Conservation (phyloP, 2,329 filamentous ascomycete species). For the Chrysoporthe deuterocubensis region DNA sequence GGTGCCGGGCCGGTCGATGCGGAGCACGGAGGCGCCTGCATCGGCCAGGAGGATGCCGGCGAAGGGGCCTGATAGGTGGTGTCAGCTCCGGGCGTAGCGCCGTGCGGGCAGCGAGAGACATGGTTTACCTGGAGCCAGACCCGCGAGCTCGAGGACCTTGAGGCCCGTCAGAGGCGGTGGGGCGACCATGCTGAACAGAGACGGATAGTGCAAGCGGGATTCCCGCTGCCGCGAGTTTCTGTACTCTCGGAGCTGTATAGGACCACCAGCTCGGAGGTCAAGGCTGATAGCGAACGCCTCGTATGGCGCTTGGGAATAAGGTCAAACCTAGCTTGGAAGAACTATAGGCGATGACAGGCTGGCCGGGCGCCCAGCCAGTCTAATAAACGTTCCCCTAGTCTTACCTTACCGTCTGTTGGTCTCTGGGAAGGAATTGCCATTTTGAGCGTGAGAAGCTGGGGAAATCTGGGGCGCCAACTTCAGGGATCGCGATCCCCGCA, state of each 20-base stretch:
- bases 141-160: slow-evolving; percentile 64
- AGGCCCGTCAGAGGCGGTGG: slow-evolving; percentile 53
- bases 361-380: neutral
- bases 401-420: neutral
- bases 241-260: neutral
- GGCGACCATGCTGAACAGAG: slow-evolving; percentile 39
- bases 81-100: slow-evolving; percentile 19
- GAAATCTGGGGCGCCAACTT: neutral
- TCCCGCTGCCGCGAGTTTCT: no score
- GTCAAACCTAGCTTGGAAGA: neutral
- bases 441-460: neutral
- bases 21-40: slow-evolving; percentile 84
- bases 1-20: slow-evolving; percentile 70
- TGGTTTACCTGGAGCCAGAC: slow-evolving; percentile 62
- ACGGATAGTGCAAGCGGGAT: neutral
- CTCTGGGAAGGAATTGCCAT: neutral
- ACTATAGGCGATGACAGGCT: neutral
- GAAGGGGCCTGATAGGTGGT: slow-evolving; percentile 69
- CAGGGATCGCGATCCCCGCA: neutral
- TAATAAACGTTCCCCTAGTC: no score
- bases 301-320: neutral
- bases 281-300: neutral
- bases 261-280: no score
- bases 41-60: slow-evolving; percentile 88
- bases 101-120: neutral